Conservation (phyloP, 164 flowering plant species). For the Chloranthus sessilifolius region DNA sequence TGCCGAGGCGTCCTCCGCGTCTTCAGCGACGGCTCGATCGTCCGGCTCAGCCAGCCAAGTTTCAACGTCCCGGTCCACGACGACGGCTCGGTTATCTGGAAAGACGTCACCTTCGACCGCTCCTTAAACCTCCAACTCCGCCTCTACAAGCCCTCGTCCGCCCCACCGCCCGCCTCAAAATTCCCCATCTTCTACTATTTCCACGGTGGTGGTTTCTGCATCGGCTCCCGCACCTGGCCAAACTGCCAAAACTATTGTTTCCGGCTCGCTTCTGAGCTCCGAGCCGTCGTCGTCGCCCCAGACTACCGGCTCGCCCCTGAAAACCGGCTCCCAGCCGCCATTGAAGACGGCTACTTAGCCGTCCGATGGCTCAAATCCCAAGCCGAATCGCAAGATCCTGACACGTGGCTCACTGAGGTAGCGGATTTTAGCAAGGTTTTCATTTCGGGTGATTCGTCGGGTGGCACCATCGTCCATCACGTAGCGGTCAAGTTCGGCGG, state of each 20-base stretch:
- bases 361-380: conserved; percentile 62
- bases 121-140: conserved; percentile 43
- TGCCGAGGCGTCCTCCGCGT: conserved; percentile 59
- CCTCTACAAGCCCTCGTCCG: conserved; percentile 52
- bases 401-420: conserved; percentile 43
- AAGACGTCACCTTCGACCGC: conserved; percentile 49
- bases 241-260: conserved; percentile 65
- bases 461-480: conserved; percentile 74
- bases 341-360: conserved; percentile 51
- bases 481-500: conserved; percentile 40
- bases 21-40: conserved; percentile 64
- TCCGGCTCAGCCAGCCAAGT: conserved; percentile 50
- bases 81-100: conserved; percentile 61
- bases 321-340: conserved; percentile 68
- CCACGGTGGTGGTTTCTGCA: conserved; percentile 83
- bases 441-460: conserved; percentile 72
- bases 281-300: conserved; percentile 53
- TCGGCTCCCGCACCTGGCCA: conserved; percentile 72
- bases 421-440: conserved; percentile 61
- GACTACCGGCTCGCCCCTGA: conserved; percentile 83
- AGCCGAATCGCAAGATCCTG: conserved; percentile 36
- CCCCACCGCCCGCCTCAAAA: conserved; percentile 26
- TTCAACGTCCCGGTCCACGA: conserved; percentile 44
- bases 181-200: conserved; percentile 61
- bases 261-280: conserved; percentile 45